These are phyloP conservation scores for Ustilago cynodontis DNA, from an alignment of 1,284 basidiomycete genomes.

Conservation along the genomic window DNA sequence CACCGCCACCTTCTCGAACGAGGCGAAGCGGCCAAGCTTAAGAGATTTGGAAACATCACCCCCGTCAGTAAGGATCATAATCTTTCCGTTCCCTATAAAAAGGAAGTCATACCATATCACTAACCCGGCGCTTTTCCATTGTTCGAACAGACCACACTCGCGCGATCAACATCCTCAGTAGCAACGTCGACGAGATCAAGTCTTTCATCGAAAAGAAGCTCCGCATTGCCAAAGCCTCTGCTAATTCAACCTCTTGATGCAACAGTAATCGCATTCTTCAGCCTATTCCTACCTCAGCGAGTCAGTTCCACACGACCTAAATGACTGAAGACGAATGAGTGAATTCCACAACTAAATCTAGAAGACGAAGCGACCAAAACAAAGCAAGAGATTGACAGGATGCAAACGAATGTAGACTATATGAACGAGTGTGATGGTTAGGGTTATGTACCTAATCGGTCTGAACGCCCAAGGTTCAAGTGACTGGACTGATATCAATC, in stretches of 20 bases:
- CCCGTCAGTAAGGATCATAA: constrained; percentile 29
- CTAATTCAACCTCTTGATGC: neutral
- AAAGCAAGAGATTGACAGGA: constrained; percentile 6
- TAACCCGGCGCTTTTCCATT: neutral
- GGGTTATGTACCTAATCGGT: neutral
- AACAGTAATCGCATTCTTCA: neutral
- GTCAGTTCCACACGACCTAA: neutral
- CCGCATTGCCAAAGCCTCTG: neutral
- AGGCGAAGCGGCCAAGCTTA: constrained; percentile 26
- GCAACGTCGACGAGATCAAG: constrained; percentile 17
- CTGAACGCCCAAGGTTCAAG: neutral
- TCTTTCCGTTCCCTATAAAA: neutral
- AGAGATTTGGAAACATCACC: constrained; percentile 33
- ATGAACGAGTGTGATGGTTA: neutral
- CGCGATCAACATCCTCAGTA: constrained; percentile 36
- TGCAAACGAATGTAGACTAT: constrained; percentile 5
- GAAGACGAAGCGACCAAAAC: constrained; percentile 6
- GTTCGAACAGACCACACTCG: constrained; percentile 15
- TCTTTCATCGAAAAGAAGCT: constrained; percentile 35
- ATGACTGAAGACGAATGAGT: constrained; percentile 7
- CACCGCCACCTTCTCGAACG: constrained; percentile 34
- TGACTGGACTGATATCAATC: neutral
- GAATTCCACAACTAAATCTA: constrained; percentile 2
- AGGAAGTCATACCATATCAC: no score
- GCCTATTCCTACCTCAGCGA: neutral